Evolutionary conservation across 2,329 filamentous ascomycete species (phyloP).

Genomic region (Diaporthe caulivora): DNA sequence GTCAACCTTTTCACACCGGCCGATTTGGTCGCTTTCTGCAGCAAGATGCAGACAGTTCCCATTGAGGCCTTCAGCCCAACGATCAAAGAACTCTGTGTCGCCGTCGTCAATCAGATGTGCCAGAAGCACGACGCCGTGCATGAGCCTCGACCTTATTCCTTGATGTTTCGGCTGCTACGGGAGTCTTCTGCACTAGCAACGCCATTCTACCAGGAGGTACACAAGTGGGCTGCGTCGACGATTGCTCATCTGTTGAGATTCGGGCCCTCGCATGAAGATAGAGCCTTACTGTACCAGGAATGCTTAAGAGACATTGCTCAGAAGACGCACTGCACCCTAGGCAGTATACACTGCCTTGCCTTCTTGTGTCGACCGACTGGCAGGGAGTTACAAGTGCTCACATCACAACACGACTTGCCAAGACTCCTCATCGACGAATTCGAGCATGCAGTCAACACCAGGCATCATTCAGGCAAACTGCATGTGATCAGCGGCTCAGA

Average conservation of each 20-base stretch:
- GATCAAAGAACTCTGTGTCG: conserved; percentile 73
- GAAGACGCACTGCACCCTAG: conserved; percentile 74
- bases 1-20: conserved; percentile 61
- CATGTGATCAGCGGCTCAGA: conserved; percentile 60
- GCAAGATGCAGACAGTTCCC: conserved; percentile 76
- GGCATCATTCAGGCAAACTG: conserved; percentile 55
- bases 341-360: conserved; percentile 77
- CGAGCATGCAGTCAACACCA: conserved; percentile 63
- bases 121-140: conserved; percentile 49
- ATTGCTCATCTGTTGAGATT: conserved; percentile 60
- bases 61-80: conserved; percentile 71
- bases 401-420: conserved; percentile 71
- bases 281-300: conserved; percentile 71
- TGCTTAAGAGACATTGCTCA: conserved; percentile 78
- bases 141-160: conserved; percentile 51
- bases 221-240: conserved; percentile 35
- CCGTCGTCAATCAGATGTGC: conserved; percentile 63
- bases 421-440: conserved; percentile 74
- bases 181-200: conserved; percentile 73
- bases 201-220: conserved; percentile 49
- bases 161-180: conserved; percentile 76
- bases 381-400: conserved; percentile 68
- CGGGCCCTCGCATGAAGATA: conserved; percentile 67
- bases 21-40: conserved; percentile 74
- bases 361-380: conserved; percentile 60